Evolutionary conservation across 768 basidiomycete genomes (phyloP).

Genomic region (Zangia roseola): DNA sequence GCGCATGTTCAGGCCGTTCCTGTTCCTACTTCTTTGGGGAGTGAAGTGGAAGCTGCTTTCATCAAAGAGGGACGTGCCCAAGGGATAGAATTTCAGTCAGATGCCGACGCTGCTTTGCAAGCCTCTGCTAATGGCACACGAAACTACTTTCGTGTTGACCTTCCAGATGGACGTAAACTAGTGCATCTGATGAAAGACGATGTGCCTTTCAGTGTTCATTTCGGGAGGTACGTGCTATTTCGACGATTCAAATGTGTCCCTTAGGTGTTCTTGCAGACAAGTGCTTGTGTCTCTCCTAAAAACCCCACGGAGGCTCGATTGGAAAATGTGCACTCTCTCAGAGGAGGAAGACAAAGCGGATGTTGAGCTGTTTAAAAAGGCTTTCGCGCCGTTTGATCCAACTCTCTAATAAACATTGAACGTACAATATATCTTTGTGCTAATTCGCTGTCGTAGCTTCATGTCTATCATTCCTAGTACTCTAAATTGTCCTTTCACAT

Average conservation of each 20-base stretch:
- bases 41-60: constrained; percentile 71
- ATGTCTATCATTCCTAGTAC: not conserved
- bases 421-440: not conserved
- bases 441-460: constrained; percentile 1
- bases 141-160: constrained; percentile 88
- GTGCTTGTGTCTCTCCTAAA: constrained; percentile 77
- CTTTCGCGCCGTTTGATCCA: constrained; percentile 75
- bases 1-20: constrained; percentile 91
- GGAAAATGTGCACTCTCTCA: constrained; percentile 82
- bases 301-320: constrained; percentile 79
- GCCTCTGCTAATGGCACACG: constrained; percentile 48
- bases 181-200: constrained; percentile 82
- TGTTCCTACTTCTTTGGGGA: constrained; percentile 60
- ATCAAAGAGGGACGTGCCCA: constrained; percentile 59
- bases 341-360: constrained; percentile 88
- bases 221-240: constrained; percentile 67
- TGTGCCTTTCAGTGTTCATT: constrained; percentile 84
- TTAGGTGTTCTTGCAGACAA: constrained; percentile 50
- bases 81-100: constrained; percentile 74
- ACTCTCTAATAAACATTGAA: constrained; percentile 24
- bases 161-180: constrained; percentile 83
- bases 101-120: constrained; percentile 62
- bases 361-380: constrained; percentile 78
- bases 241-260: not conserved
- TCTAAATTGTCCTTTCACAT: not conserved